These are phyloP conservation scores for Phytophthora pinifolia DNA, from an alignment of 352 stramenopile species.

Conservation along the genomic window DNA sequence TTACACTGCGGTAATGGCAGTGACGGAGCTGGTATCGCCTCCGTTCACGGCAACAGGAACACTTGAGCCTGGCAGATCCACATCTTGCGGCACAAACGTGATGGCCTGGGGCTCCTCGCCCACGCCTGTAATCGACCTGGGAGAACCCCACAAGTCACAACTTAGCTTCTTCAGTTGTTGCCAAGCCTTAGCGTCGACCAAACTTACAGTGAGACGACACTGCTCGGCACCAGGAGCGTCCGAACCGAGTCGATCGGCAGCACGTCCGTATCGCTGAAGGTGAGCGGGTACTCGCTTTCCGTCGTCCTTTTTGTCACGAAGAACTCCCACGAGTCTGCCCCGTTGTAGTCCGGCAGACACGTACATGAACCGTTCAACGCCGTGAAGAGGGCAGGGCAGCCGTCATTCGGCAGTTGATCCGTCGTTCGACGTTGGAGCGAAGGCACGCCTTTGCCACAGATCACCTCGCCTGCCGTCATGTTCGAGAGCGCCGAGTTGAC, in stretches of 20 bases:
- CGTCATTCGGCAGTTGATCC: conserved; percentile 28
- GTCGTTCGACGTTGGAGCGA: conserved; percentile 34
- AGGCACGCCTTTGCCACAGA: conserved; percentile 34
- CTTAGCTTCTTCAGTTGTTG: background rate
- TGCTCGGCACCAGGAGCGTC: conserved; percentile 37
- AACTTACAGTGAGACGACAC: conserved; percentile 31
- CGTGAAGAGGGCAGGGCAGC: conserved; percentile 39
- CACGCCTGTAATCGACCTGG: conserved; percentile 25
- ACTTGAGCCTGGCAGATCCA: conserved; percentile 25
- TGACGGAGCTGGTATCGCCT: conserved; percentile 15
- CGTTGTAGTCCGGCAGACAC: conserved; percentile 33
- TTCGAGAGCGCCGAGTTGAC: conserved; percentile 32
- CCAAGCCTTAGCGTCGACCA: background rate
- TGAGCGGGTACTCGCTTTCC: conserved; percentile 12
- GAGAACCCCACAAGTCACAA: background rate
- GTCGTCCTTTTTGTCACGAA: conserved; percentile 20
- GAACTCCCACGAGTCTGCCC: conserved; percentile 31
- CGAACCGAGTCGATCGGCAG: conserved; percentile 37
- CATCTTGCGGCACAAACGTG: conserved; percentile 29
- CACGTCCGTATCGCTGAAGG: conserved; percentile 18
- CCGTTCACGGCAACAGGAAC: conserved; percentile 28
- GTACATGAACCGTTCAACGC: conserved; percentile 45
- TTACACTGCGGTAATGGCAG: conserved; percentile 29
- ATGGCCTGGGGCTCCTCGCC: conserved; percentile 24
- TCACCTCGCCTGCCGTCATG: conserved; percentile 28